These are phyloP conservation scores for Ophiostoma fasciatum DNA, from an alignment of 2,329 filamentous ascomycete species.

Conservation along the genomic window DNA sequence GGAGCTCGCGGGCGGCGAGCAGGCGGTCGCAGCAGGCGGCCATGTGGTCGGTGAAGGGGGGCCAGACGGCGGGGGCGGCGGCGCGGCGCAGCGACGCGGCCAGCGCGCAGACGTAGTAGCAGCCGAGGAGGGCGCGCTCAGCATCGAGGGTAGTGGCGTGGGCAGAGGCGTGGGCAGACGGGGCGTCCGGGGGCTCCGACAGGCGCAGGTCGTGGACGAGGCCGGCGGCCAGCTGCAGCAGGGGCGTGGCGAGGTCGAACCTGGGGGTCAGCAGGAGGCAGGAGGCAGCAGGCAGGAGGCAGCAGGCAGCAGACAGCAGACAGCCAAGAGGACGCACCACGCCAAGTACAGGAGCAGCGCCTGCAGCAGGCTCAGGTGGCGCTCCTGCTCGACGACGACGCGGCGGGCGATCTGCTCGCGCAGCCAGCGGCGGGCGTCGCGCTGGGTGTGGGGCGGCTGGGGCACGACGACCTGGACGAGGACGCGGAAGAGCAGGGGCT, in stretches of 20 bases:
- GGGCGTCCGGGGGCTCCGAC: too few species aligned
- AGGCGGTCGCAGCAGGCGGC: conserved; percentile 20
- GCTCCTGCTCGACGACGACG: conserved; percentile 23
- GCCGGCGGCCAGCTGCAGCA: conserved; percentile 24
- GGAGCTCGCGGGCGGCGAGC: conserved; percentile 15
- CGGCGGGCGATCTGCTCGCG: conserved; percentile 21
- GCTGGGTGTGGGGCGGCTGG: conserved; percentile 18
- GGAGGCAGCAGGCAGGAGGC: not conserved
- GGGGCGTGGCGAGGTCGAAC: conserved; percentile 24
- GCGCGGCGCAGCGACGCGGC: conserved; percentile 20
- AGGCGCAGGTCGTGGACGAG: conserved; percentile 25
- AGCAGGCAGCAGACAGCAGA: too few species aligned
- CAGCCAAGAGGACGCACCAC: too few species aligned
- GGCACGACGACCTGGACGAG: conserved; percentile 22
- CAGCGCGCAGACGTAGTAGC: conserved; percentile 24
- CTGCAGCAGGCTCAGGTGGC: conserved; percentile 22
- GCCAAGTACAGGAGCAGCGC: conserved; percentile 22
- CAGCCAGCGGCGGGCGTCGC: conserved; percentile 21
- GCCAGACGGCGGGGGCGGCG: too few species aligned
- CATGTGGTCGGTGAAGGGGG: conserved; percentile 21
- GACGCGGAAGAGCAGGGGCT: conserved; percentile 23
- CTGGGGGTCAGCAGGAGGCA: conserved; percentile 11
- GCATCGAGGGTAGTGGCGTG: too few species aligned
- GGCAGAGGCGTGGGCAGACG: conserved; percentile 18
- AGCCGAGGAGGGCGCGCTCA: conserved; percentile 24